Evolutionary conservation across 164 flowering plant genomes (phyloP).

Genomic region (Sextonia rubra): DNA sequence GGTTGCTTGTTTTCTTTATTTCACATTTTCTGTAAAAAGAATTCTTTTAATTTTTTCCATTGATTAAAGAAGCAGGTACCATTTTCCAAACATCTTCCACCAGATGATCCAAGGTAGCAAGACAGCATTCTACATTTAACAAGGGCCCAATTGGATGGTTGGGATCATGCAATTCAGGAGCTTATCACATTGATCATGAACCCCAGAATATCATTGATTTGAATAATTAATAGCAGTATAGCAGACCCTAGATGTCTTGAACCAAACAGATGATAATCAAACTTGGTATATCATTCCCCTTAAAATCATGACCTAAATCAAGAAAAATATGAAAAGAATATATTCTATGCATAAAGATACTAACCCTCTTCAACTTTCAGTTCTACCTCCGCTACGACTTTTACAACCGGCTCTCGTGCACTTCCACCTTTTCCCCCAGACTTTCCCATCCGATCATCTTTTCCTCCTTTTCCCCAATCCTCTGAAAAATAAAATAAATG

Average conservation of each 20-base stretch:
- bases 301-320: neutral
- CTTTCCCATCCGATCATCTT: constrained; percentile 35
- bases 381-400: constrained; percentile 19
- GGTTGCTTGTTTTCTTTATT: neutral
- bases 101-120: too few relatives aligned
- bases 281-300: neutral
- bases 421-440: constrained; percentile 28
- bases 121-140: neutral
- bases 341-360: constrained; percentile 8
- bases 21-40: too few relatives aligned
- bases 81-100: too few relatives aligned
- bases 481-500: constrained; percentile 18
- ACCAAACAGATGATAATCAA: neutral
- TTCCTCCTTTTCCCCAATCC: constrained; percentile 43
- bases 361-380: constrained; percentile 50
- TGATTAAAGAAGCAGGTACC: too few relatives aligned
- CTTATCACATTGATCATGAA: neutral
- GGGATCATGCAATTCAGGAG: neutral
- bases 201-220: too few relatives aligned
- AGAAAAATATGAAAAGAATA: neutral
- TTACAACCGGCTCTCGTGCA: constrained; percentile 29
- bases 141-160: neutral
- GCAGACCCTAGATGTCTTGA: too few relatives aligned
- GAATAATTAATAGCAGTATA: too few relatives aligned
- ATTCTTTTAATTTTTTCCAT: too few relatives aligned